These are phyloP conservation scores for Carallia brachiata DNA, from an alignment of 345 rosid species.

Conservation along the genomic window DNA sequence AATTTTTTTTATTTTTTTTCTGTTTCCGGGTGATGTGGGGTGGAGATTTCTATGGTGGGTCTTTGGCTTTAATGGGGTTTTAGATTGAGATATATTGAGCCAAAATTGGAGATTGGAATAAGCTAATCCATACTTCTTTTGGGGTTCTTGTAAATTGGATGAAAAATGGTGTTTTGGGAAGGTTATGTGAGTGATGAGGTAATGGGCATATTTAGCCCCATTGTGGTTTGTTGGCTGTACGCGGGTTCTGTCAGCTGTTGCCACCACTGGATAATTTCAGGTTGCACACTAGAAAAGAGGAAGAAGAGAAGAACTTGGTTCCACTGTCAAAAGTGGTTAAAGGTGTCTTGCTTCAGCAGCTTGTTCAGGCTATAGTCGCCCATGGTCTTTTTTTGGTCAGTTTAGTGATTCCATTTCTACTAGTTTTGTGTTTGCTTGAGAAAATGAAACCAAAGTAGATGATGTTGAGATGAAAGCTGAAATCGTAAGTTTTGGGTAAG, in stretches of 20 bases:
- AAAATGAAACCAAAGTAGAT: background rate
- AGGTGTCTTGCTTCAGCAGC: slow-evolving; percentile 74
- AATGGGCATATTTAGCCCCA: slow-evolving; percentile 72
- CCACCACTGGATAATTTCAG: slow-evolving; percentile 52
- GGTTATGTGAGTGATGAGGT: slow-evolving; percentile 65
- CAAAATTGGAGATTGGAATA: too few species aligned
- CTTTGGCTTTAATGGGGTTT: slow-evolving; percentile 9
- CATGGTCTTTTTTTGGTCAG: slow-evolving; percentile 60
- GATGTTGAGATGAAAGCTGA: background rate
- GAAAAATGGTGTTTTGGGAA: slow-evolving; percentile 68
- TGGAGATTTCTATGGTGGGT: too few species aligned
- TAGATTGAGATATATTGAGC: slow-evolving; percentile 4
- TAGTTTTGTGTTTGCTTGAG: background rate
- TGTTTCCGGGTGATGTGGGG: too few species aligned
- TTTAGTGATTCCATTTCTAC: background rate
- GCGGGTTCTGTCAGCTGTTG: slow-evolving; percentile 61
- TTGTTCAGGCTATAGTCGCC: slow-evolving; percentile 58
- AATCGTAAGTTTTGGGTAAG: background rate
- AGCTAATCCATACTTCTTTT: background rate
- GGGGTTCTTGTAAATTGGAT: slow-evolving; percentile 9
- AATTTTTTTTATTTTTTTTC: too few species aligned
- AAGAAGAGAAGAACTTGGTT: slow-evolving; percentile 58
- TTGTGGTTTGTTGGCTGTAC: slow-evolving; percentile 63
- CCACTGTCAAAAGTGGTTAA: slow-evolving; percentile 43
- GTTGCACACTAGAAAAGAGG: slow-evolving; percentile 49